Evolutionary conservation across 2,329 filamentous ascomycete species (phyloP).

Genomic region (Dothistroma pini): DNA sequence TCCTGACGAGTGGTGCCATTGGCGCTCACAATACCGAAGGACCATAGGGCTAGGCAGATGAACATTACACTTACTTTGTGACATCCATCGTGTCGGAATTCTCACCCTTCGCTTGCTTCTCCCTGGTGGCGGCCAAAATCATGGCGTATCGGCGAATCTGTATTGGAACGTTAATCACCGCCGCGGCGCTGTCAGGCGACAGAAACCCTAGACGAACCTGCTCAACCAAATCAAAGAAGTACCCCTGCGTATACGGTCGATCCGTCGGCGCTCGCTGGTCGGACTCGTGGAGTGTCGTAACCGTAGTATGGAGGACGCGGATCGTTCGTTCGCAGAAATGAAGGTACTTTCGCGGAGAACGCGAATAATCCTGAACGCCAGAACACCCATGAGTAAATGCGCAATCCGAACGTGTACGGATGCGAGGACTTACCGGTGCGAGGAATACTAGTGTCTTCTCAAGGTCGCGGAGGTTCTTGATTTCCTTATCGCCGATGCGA

Average conservation of each 20-base stretch:
- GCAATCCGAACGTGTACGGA: constrained; percentile 51
- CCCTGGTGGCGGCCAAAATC: constrained; percentile 72
- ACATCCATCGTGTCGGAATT: constrained; percentile 51
- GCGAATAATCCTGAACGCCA: constrained; percentile 67
- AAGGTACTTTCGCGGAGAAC: constrained; percentile 71
- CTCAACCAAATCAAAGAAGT: constrained; percentile 93
- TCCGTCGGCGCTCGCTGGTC: constrained; percentile 83
- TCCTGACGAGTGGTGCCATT: not conserved
- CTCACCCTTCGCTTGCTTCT: constrained; percentile 58
- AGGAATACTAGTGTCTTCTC: constrained; percentile 91
- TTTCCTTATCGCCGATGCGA: constrained; percentile 78
- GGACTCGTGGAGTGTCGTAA: constrained; percentile 77
- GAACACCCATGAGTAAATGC: constrained; percentile 64
- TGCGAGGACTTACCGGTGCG: constrained; percentile 76
- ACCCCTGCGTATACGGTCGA: constrained; percentile 89
- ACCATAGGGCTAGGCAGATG: constrained; percentile 10
- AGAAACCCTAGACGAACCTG: constrained; percentile 50
- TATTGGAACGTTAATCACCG: constrained; percentile 25
- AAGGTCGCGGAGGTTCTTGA: constrained; percentile 85
- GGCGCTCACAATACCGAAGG: constrained; percentile 1
- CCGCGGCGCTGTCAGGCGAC: constrained; percentile 11
- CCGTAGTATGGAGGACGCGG: constrained; percentile 82
- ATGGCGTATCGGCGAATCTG: constrained; percentile 78
- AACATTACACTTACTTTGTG: constrained; percentile 42
- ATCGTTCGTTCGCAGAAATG: constrained; percentile 89